Percentiles rank a stretch among this genome's conserved stretches.
Conservation (phyloP, 139 green algal species). For the Chlorella sp. region DNA sequence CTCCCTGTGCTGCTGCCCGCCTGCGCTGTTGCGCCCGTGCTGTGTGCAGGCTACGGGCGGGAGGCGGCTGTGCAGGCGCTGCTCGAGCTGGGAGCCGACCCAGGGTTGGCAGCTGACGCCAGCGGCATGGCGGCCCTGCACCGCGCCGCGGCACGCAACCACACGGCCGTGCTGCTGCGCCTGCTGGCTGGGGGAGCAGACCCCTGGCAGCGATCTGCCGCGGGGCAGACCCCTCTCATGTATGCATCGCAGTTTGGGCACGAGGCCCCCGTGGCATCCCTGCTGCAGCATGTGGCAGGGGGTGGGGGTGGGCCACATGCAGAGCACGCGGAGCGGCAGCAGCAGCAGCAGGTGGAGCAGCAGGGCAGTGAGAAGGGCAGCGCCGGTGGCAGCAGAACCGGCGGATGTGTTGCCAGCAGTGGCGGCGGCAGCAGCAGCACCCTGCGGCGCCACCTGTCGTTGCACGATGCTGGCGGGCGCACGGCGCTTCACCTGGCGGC, state of each 20-base stretch:
- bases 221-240: slow-evolving; percentile 34
- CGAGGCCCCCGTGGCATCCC: not conserved
- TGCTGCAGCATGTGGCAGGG: not conserved
- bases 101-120: not conserved
- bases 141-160: slow-evolving; percentile 20
- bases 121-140: slow-evolving; percentile 32
- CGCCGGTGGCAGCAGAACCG: too few relatives aligned
- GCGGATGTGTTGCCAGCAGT: too few relatives aligned
- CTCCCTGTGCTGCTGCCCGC: not conserved
- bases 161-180: not conserved
- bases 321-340: not conserved
- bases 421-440: not conserved
- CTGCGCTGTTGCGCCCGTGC: not conserved
- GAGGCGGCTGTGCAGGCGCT: not conserved
- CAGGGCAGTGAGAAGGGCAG: not conserved
- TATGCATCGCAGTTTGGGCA: slow-evolving; percentile 38
- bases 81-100: slow-evolving; percentile 12
- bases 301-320: not conserved
- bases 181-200: slow-evolving; percentile 26
- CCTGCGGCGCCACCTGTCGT: not conserved
- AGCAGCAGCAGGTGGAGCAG: not conserved
- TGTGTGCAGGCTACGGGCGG: slow-evolving; percentile 7
- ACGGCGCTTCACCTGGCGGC: slow-evolving; percentile 33
- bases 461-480: not conserved
- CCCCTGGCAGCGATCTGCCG: not conserved